Evolutionary conservation across 2,329 filamentous ascomycete genomes (phyloP), one percentile per base, ranked within the genome.

Genomic region (Exophiala mesophila): DNA sequence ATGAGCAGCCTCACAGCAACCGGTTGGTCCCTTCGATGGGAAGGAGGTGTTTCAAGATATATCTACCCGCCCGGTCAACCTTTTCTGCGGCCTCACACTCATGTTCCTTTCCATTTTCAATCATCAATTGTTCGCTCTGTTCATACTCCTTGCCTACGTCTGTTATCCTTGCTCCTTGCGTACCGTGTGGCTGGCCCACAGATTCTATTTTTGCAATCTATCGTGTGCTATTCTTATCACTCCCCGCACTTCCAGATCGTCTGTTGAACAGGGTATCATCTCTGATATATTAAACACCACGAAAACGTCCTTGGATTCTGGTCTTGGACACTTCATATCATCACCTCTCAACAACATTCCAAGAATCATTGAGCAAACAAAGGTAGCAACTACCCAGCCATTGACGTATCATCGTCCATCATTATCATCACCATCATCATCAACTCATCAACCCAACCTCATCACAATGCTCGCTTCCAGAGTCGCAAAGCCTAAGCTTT

Each of bases 181-280:
- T 34, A 39, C 59, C 60, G 65, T 68, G 65, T 68, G 66, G 66
- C 66, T 66, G 66, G 66, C 57, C 66, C 65, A 69, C 23, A 6
- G 6, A 58, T 62, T 59, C 46, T 50, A 45, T 51, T 49, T 47
- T 52, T 45, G 48, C 6, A 26, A 12, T 26, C 23, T 26, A 12
- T 12, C 23, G 7, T 26, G 7, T 12, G 6, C 6, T 26, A 26
- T 26, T n/a, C n/a, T n/a, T n/a, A n/a, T n/a, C n/a, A n/a, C n/a
- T n/a, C n/a, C n/a, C n/a, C n/a, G n/a, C n/a, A n/a, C n/a, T n/a
- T n/a, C n/a, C n/a, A n/a, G n/a, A n/a, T n/a, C n/a, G n/a, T n/a
- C n/a, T n/a, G n/a, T n/a, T n/a, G n/a, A n/a, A n/a, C n/a, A n/a
- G n/a, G n/a, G n/a, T n/a, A n/a, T n/a, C n/a, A n/a, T n/a, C n/a